These are phyloP conservation scores for Marasmius tenuissimus DNA, from an alignment of 1,284 basidiomycete species.

Conservation along the genomic window DNA sequence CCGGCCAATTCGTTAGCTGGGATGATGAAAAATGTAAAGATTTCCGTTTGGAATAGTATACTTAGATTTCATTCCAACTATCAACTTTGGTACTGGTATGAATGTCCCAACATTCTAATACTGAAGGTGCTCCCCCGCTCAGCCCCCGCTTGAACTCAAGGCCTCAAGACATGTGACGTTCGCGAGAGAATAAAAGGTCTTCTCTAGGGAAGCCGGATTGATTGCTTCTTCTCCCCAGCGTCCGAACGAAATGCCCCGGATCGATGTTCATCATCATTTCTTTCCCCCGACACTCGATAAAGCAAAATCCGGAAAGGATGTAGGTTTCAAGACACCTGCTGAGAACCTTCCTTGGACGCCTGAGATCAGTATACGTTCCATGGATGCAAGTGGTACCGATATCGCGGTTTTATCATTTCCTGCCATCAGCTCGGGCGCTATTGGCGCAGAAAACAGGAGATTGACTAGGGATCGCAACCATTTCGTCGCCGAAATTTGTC, in stretches of 20 bases:
- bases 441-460: slow-evolving; percentile 40
- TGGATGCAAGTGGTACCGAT: slow-evolving; percentile 58
- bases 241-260: slow-evolving; percentile 26
- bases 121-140: no score
- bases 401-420: slow-evolving; percentile 66
- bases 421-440: slow-evolving; percentile 45
- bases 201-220: no score
- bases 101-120: no score
- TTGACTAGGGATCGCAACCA: slow-evolving; percentile 48
- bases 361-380: slow-evolving; percentile 52
- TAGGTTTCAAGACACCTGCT: slow-evolving; percentile 61
- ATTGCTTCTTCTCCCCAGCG: no score
- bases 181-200: no score
- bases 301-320: slow-evolving; percentile 36
- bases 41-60: slow-evolving; percentile 32
- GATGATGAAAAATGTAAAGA: slow-evolving; percentile 60
- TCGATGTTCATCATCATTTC: slow-evolving; percentile 75
- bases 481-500: slow-evolving; percentile 45
- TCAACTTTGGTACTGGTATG: neutral
- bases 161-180: no score
- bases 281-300: slow-evolving; percentile 54
- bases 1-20: slow-evolving; percentile 78
- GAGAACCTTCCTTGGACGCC: slow-evolving; percentile 69
- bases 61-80: neutral
- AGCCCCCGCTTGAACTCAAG: no score